These are phyloP conservation scores for Hyaloperonospora arabidopsidis DNA, from an alignment of 352 stramenopile genomes.

Conservation along the genomic window DNA sequence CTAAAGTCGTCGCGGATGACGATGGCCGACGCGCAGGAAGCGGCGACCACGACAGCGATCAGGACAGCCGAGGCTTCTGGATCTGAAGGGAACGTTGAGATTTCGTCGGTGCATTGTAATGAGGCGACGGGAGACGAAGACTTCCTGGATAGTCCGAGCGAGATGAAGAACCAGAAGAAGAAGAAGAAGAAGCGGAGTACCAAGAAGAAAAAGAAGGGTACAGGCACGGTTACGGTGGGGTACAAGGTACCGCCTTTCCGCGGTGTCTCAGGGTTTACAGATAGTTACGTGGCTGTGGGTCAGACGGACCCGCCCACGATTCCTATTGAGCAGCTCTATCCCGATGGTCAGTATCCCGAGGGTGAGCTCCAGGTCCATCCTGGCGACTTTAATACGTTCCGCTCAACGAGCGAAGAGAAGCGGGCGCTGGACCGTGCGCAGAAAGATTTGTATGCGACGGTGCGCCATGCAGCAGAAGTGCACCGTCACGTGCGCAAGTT, in stretches of 20 bases:
- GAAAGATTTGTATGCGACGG: slow-evolving; percentile 46
- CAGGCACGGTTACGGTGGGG: slow-evolving; percentile 27
- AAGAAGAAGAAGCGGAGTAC: slow-evolving; percentile 49
- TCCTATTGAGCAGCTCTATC: slow-evolving; percentile 72
- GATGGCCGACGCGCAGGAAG: slow-evolving; percentile 22
- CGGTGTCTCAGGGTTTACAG: slow-evolving; percentile 84
- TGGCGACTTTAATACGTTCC: slow-evolving; percentile 89
- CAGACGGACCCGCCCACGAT: slow-evolving; percentile 96
- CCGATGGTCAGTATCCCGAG: slow-evolving; percentile 66
- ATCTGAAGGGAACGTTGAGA: too few species aligned
- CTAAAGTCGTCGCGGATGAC: slow-evolving; percentile 8
- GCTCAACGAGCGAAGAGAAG: slow-evolving; percentile 78
- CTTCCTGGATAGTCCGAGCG: slow-evolving; percentile 9
- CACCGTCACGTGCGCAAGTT: slow-evolving; percentile 89
- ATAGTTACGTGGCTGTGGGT: slow-evolving; percentile 89
- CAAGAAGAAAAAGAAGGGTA: slow-evolving; percentile 70
- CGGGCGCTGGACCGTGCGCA: slow-evolving; percentile 76
- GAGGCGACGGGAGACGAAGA: slow-evolving; percentile 3
- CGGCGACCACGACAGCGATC: not conserved
- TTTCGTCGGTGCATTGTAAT: too few species aligned
- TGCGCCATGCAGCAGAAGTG: slow-evolving; percentile 92
- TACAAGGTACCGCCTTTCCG: slow-evolving; percentile 59
- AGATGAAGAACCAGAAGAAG: slow-evolving; percentile 9
- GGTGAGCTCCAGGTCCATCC: slow-evolving; percentile 92
- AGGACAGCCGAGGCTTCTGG: too few species aligned